phyloP scores from a whole-genome alignment of 352 stramenopile species.

The Phytophthora citricola region DNA sequence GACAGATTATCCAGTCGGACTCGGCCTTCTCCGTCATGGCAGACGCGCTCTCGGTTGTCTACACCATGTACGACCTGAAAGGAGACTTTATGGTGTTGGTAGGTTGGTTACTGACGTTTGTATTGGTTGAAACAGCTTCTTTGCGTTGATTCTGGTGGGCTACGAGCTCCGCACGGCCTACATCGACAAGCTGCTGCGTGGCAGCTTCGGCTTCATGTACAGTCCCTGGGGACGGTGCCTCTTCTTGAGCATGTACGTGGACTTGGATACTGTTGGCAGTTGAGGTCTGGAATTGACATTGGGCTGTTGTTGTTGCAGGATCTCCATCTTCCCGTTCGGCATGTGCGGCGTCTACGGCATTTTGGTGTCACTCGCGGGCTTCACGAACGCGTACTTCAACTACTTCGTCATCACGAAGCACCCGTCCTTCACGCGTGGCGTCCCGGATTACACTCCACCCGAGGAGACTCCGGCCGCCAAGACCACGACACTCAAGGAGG shows the following conservation, averaged over 20 bases:
- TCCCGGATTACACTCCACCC: conserved; percentile 85
- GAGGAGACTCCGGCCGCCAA: conserved; percentile 50
- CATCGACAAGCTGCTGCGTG: conserved; percentile 74
- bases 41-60: conserved; percentile 78
- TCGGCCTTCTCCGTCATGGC: conserved; percentile 80
- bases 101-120: conserved; percentile 6
- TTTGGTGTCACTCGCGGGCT: conserved; percentile 77
- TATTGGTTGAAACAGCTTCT: conserved; percentile 56
- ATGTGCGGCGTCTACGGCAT: conserved; percentile 86
- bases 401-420: conserved; percentile 92
- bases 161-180: conserved; percentile 83
- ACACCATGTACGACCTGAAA: conserved; percentile 73
- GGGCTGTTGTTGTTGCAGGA: conserved; percentile 44
- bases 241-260: conserved; percentile 84
- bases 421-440: conserved; percentile 83
- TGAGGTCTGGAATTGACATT: conserved; percentile 7
- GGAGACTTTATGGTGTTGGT: neutral
- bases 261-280: neutral
- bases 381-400: conserved; percentile 91
- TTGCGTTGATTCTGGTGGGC: conserved; percentile 81
- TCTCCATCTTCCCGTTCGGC: conserved; percentile 90
- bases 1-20: conserved; percentile 71
- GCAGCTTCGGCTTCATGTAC: conserved; percentile 91
- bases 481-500: conserved; percentile 27
- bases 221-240: conserved; percentile 87